Percentiles rank a stretch among this genome's conserved stretches.
Conservation (phyloP, 164 flowering plant genomes). For the Warburgia ugandensis region DNA sequence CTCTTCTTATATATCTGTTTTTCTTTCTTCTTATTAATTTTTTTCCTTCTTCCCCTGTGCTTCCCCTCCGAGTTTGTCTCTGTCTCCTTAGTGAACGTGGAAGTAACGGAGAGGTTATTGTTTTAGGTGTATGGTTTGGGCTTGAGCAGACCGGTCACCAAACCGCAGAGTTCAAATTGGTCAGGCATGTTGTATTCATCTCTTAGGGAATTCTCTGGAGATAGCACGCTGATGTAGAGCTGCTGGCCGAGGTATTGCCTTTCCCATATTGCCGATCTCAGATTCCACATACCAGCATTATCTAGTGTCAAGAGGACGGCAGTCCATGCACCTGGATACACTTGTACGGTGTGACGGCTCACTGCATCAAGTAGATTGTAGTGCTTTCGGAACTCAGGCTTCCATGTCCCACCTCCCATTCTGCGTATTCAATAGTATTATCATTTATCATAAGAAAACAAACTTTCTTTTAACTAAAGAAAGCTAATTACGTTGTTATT, state of each 20-base stretch:
- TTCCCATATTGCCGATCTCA: conserved; percentile 28
- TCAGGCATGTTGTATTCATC: conserved; percentile 42
- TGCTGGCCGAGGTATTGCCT: conserved; percentile 45
- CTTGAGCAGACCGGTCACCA: conserved; percentile 28
- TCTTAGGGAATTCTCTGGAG: conserved; percentile 35
- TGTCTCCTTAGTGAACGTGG: too few relatives aligned
- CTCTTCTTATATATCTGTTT: too few relatives aligned
- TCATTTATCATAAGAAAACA: too few relatives aligned
- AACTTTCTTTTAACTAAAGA: not conserved
- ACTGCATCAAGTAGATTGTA: conserved; percentile 47
- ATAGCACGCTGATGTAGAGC: conserved; percentile 35
- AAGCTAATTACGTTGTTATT: not conserved
- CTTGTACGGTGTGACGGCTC: conserved; percentile 44
- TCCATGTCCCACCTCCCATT: conserved; percentile 40
- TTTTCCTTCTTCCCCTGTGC: too few relatives aligned
- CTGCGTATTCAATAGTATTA: too few relatives aligned
- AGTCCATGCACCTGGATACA: conserved; percentile 42
- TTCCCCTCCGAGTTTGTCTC: too few relatives aligned
- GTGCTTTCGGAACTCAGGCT: conserved; percentile 34
- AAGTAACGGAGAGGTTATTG: too few relatives aligned
- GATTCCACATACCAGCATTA: conserved; percentile 52
- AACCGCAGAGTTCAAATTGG: conserved; percentile 23
- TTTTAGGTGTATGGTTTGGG: conserved; percentile 37
- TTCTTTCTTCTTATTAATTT: too few relatives aligned
- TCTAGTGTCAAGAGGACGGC: conserved; percentile 44